Conservation (phyloP, 306 rosid species). For the Sindora glabra region DNA sequence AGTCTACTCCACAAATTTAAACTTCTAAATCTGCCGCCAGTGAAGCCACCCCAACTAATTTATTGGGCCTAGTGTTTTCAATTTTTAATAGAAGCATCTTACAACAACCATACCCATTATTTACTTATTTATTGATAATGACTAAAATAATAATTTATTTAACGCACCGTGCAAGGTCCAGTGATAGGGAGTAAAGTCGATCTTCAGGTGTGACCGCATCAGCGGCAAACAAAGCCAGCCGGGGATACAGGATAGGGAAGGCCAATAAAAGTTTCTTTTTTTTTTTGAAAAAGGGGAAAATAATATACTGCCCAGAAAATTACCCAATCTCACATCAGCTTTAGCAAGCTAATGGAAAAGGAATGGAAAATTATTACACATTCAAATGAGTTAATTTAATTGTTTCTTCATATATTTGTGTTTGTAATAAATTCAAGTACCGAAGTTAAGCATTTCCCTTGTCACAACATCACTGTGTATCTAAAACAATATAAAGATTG, state of each 20-base stretch:
- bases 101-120: conserved; percentile 16
- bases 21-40: too few relatives aligned
- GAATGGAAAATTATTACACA: conserved; percentile 32
- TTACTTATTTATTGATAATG: too few relatives aligned
- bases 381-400: conserved; percentile 34
- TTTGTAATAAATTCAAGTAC: conserved; percentile 58
- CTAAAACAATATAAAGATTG: conserved; percentile 31
- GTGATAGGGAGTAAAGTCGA: too few relatives aligned
- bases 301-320: neutral
- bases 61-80: neutral
- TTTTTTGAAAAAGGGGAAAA: neutral
- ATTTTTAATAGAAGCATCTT: conserved; percentile 7
- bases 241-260: too few relatives aligned
- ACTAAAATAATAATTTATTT: too few relatives aligned
- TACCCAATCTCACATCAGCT: conserved; percentile 8
- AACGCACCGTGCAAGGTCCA: too few relatives aligned
- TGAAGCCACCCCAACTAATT: too few relatives aligned
- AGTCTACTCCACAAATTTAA: too few relatives aligned
- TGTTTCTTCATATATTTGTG: conserved; percentile 48
- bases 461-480: conserved; percentile 55
- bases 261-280: too few relatives aligned
- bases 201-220: too few relatives aligned
- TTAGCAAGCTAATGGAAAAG: conserved; percentile 12
- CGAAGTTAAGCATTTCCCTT: conserved; percentile 53
- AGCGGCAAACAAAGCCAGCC: too few relatives aligned